Percentiles rank a stretch among this genome's conserved stretches.
Conservation (phyloP, 2,329 filamentous ascomycete genomes). For the Boeremia lycopersici region DNA sequence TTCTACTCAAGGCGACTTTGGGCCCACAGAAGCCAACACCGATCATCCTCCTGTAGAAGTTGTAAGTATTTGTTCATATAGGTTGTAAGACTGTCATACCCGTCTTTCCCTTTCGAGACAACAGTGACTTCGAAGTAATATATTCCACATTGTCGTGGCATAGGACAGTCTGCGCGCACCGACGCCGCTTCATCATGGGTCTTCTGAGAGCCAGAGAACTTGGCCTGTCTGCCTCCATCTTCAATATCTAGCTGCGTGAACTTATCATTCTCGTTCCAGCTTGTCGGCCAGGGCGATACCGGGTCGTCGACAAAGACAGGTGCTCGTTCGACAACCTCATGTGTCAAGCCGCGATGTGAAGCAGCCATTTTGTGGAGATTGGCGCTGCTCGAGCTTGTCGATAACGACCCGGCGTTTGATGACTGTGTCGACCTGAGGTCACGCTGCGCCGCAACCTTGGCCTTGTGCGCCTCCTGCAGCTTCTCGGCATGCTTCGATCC, state of each 20-base stretch:
- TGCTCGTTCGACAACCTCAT: constrained; percentile 81
- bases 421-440: constrained; percentile 51
- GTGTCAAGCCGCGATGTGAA: constrained; percentile 77
- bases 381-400: constrained; percentile 62
- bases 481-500: constrained; percentile 78
- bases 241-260: constrained; percentile 74
- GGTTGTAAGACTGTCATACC: constrained; percentile 55
- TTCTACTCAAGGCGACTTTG: constrained; percentile 64
- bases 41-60: constrained; percentile 48
- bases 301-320: constrained; percentile 64
- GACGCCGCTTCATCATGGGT: constrained; percentile 77
- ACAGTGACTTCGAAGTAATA: constrained; percentile 89
- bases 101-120: constrained; percentile 69
- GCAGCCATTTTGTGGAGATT: constrained; percentile 67
- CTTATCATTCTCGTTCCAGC: constrained; percentile 83
- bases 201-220: constrained; percentile 61
- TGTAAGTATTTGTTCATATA: constrained; percentile 25
- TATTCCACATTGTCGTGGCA: constrained; percentile 87
- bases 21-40: constrained; percentile 66
- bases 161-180: constrained; percentile 81
- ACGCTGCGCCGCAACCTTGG: constrained; percentile 59
- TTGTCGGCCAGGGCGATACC: constrained; percentile 75
- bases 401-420: constrained; percentile 55
- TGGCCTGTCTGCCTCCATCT: constrained; percentile 74
- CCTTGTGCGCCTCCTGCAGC: constrained; percentile 72